These are phyloP conservation scores for Gryganskiella cystojenkinii DNA, from an alignment of 192 early-diverging fungal genomes.

Conservation along the genomic window DNA sequence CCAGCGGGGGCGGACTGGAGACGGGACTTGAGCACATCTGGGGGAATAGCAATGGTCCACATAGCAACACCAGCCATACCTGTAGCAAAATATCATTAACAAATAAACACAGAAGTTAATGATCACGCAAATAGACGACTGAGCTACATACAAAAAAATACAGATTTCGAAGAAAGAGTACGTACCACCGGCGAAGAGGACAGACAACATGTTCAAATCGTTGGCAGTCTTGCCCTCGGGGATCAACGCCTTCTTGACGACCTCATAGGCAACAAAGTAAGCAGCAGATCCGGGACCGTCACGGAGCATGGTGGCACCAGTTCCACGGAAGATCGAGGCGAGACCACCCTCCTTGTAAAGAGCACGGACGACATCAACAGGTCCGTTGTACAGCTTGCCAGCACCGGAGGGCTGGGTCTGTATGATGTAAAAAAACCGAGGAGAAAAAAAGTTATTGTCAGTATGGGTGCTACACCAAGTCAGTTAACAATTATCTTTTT, in stretches of 20 bases:
- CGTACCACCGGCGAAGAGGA: conserved; percentile 93
- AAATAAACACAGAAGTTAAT: neutral
- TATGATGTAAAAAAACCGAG: neutral
- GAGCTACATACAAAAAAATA: neutral
- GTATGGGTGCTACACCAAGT: neutral
- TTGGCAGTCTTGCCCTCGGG: conserved; percentile 73
- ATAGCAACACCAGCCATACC: conserved; percentile 97
- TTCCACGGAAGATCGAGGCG: conserved; percentile 89
- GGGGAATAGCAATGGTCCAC: conserved; percentile 96
- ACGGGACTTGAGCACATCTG: conserved; percentile 92
- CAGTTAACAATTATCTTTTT: no score
- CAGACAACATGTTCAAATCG: conserved; percentile 82
- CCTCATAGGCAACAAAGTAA: conserved; percentile 96
- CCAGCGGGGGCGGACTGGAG: conserved; percentile 90
- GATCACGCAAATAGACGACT: neutral
- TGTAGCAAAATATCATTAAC: conserved; percentile 25
- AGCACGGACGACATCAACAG: conserved; percentile 85
- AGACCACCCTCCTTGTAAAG: conserved; percentile 92
- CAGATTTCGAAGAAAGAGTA: no score
- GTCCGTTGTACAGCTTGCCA: conserved; percentile 86
- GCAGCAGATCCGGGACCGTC: conserved; percentile 95
- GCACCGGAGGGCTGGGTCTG: conserved; percentile 67
- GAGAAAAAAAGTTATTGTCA: neutral
- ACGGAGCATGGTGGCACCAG: conserved; percentile 91
- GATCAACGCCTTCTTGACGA: conserved; percentile 78